Evolutionary conservation across 2,329 filamentous ascomycete genomes (phyloP).

Genomic region (Phaeosphaeriaceae sp.): DNA sequence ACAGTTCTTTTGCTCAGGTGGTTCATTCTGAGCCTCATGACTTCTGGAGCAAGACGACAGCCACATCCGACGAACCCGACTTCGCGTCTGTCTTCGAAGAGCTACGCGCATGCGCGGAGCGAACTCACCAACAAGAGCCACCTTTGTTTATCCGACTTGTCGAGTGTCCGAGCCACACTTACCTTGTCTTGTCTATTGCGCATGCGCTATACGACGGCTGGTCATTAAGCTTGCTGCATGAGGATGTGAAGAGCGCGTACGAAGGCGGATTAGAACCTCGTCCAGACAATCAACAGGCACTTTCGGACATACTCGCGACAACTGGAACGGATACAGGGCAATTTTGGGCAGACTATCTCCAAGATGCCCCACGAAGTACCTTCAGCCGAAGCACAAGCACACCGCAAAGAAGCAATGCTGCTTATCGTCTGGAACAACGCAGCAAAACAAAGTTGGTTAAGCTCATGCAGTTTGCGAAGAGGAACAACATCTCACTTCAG

Average conservation of each 20-base stretch:
- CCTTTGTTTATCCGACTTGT: constrained; percentile 50
- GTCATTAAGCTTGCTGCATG: constrained; percentile 77
- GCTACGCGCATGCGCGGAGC: constrained; percentile 45
- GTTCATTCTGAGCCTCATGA: constrained; percentile 48
- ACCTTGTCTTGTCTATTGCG: constrained; percentile 73
- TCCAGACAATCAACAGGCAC: constrained; percentile 59
- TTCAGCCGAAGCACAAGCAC: constrained; percentile 45
- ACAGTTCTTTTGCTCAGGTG: constrained; percentile 64
- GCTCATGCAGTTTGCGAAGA: constrained; percentile 68
- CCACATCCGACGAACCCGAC: constrained; percentile 25
- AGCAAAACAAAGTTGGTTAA: constrained; percentile 53
- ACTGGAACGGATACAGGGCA: constrained; percentile 56
- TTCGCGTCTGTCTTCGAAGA: constrained; percentile 40
- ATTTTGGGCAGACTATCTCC: constrained; percentile 78
- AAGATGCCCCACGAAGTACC: constrained; percentile 53
- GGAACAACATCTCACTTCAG: constrained; percentile 74
- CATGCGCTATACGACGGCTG: constrained; percentile 92
- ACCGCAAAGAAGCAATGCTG: constrained; percentile 15
- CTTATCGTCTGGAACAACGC: constrained; percentile 55
- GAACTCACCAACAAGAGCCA: constrained; percentile 10
- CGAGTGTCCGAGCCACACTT: constrained; percentile 41
- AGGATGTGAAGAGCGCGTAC: constrained; percentile 74
- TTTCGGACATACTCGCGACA: constrained; percentile 62
- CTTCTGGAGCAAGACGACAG: constrained; percentile 42
- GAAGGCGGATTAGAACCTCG: constrained; percentile 51